Evolutionary conservation across 2,329 filamentous ascomycete genomes (phyloP), one percentile per base, ranked within the genome.

Genomic region (Cladosporium cucumerinum): DNA sequence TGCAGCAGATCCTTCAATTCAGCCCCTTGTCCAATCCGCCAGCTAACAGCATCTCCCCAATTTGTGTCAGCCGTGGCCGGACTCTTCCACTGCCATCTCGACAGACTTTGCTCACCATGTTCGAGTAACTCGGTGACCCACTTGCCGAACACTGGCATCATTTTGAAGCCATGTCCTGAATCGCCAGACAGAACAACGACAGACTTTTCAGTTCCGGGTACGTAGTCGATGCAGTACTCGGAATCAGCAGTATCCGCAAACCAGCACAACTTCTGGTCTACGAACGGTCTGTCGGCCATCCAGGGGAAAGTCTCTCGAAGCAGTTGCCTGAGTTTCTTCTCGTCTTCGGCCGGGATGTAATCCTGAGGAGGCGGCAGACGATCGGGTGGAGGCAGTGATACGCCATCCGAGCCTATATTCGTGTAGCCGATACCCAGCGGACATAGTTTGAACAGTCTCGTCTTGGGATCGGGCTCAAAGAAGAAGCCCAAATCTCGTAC

Each of bases 401-500:
- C 77, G 25, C 73, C 81, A 54, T 69, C 71, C 1, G 70, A 72
- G 65, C 85, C 82, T 14, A 82, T 82, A 68, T 86, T 84, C 58
- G 80, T 78, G 67, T 80, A 86, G 0, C 86, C 87, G 0, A 81
- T 84, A 1, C 85, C 85, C 72, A 84, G 80, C 0, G 85, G 84
- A 68, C 85, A 88, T 11, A 89, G 70, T 75, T 89, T 89, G 51
- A 89, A 75, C 5, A 87, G 73, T 25, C 82, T 81, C 0, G 85
- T 87, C 66, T 80, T 78, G 0, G 80, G 82, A 67, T 89, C 86
- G 0, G 87, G 86, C 72, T 89, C 87, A 65, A 89, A 89, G 75
- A 87, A 86, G 78, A 89, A 89, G 0, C 86, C 86, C 0, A 88
- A 76, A 66, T 89, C 86, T 1, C 86, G 81, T 1, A 83, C 82